Conservation (phyloP, 306 rosid genomes). For the Pachyrhizus erosus region DNA sequence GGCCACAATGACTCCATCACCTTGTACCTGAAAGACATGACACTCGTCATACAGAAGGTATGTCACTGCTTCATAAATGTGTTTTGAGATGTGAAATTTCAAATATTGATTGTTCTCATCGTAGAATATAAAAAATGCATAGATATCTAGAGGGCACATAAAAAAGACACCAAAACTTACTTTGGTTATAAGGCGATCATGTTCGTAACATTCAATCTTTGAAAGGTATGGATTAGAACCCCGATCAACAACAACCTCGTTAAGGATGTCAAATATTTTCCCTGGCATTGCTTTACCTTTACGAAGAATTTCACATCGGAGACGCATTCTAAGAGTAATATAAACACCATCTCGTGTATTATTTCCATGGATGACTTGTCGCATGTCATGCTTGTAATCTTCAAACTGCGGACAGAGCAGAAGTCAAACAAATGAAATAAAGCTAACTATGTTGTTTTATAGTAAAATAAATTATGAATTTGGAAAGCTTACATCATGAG, state of each 20-base stretch:
- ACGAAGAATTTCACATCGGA: slow-evolving; percentile 87
- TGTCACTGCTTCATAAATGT: slow-evolving; percentile 33
- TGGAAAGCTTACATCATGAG: slow-evolving; percentile 72
- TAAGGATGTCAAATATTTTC: slow-evolving; percentile 86
- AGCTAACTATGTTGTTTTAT: slow-evolving; percentile 5
- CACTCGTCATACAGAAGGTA: slow-evolving; percentile 31
- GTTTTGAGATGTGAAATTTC: slow-evolving; percentile 22
- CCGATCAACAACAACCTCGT: slow-evolving; percentile 94
- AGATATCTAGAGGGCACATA: neutral
- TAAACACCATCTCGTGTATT: slow-evolving; percentile 91
- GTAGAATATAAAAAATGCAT: neutral
- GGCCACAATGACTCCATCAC: slow-evolving; percentile 98
- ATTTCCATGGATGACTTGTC: slow-evolving; percentile 92
- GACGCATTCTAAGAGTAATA: slow-evolving; percentile 98
- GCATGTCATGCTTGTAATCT: slow-evolving; percentile 72
- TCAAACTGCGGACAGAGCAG: slow-evolving; percentile 69
- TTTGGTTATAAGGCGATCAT: slow-evolving; percentile 94
- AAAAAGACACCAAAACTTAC: slow-evolving; percentile 53
- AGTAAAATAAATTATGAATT: slow-evolving; percentile 33
- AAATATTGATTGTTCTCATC: slow-evolving; percentile 17
- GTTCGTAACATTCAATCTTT: slow-evolving; percentile 94
- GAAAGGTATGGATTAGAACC: slow-evolving; percentile 99
- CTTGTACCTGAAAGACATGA: slow-evolving; percentile 78
- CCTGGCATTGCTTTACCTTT: slow-evolving; percentile 88
- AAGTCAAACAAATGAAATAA: slow-evolving; percentile 38